These are phyloP conservation scores for Cordia subcordata DNA, from an alignment of 257 asterid species.

Conservation along the genomic window DNA sequence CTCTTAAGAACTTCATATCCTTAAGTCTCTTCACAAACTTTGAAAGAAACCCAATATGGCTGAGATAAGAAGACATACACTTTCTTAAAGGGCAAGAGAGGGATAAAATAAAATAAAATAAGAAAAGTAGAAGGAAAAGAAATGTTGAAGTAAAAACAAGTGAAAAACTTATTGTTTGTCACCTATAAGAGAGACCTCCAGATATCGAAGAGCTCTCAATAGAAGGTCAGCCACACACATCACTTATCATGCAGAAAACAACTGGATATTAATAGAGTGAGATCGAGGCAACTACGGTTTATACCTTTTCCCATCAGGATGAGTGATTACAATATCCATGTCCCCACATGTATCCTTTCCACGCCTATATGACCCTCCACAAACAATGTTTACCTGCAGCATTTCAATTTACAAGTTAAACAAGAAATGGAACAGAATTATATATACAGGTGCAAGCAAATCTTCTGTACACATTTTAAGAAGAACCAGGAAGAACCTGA, in stretches of 20 bases:
- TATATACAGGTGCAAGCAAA: not conserved
- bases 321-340: slow-evolving; percentile 84
- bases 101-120: no score
- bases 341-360: slow-evolving; percentile 97
- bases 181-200: no score
- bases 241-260: not conserved
- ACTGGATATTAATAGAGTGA: not conserved
- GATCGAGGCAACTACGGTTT: slow-evolving; percentile 6
- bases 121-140: not conserved
- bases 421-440: slow-evolving; percentile 11
- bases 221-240: not conserved
- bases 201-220: no score
- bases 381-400: slow-evolving; percentile 59
- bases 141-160: not conserved
- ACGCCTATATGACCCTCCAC: slow-evolving; percentile 97
- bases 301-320: slow-evolving; percentile 86
- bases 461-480: no score
- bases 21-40: slow-evolving; percentile 62
- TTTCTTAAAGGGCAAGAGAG: not conserved
- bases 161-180: no score
- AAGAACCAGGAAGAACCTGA: no score
- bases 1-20: slow-evolving; percentile 73
- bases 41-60: slow-evolving; percentile 87
- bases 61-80: slow-evolving; percentile 23
- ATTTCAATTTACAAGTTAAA: slow-evolving; percentile 10